These are phyloP conservation scores for Sporothrix brunneoviolacea DNA, from an alignment of 2,329 filamentous ascomycete species.

Conservation along the genomic window DNA sequence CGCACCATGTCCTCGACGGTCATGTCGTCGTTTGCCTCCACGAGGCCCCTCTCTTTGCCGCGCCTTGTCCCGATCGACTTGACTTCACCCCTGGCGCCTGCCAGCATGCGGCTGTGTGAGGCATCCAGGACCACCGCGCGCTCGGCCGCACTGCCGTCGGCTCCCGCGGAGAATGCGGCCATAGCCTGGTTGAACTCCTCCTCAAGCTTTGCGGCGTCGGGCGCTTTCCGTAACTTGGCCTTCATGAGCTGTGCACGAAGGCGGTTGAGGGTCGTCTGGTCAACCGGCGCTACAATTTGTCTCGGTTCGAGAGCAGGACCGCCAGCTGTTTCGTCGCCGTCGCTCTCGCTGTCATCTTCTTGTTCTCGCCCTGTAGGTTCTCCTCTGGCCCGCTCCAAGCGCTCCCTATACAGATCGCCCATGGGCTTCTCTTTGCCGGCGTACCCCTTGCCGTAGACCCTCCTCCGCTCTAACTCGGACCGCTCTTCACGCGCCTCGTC, in stretches of 20 bases:
- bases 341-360: neutral
- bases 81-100: conserved; percentile 66
- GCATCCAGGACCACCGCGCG: conserved; percentile 73
- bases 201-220: conserved; percentile 71
- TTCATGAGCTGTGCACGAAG: conserved; percentile 95
- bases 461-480: conserved; percentile 76
- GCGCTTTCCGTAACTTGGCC: conserved; percentile 73
- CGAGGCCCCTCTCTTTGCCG: conserved; percentile 73
- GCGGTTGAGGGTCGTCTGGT: conserved; percentile 77
- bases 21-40: conserved; percentile 94
- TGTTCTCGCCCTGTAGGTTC: neutral
- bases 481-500: conserved; percentile 92
- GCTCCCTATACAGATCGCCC: conserved; percentile 76
- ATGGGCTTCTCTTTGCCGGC: conserved; percentile 79
- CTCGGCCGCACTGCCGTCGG: conserved; percentile 40
- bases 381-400: conserved; percentile 29
- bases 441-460: conserved; percentile 78
- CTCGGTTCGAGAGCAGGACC: conserved; percentile 36
- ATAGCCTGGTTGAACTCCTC: conserved; percentile 74
- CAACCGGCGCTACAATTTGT: conserved; percentile 45
- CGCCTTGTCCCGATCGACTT: conserved; percentile 72
- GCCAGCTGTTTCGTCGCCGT: conserved; percentile 19
- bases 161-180: conserved; percentile 43
- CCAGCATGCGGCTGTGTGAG: conserved; percentile 85
- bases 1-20: conserved; percentile 93